phyloP scores from a whole-genome alignment of 345 rosid species.

The Nasturtium officinale region DNA sequence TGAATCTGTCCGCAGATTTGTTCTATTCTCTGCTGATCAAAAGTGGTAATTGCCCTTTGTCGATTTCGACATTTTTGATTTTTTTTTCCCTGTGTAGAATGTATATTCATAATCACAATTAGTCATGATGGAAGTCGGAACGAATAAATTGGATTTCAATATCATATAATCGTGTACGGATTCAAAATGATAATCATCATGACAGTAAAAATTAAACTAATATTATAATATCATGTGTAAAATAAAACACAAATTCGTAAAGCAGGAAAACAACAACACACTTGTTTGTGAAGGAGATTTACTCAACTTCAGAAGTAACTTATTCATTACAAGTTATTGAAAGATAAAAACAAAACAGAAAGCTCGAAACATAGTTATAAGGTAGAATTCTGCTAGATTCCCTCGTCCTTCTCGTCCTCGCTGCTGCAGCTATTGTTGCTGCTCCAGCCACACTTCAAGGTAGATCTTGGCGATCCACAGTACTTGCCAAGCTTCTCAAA shows the following conservation, averaged over 20 bases:
- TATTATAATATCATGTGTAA: neutral
- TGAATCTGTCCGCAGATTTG: neutral
- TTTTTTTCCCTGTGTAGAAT: neutral
- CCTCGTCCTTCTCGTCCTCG: slow-evolving; percentile 50
- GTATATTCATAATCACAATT: neutral
- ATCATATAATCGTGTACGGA: too few relatives aligned
- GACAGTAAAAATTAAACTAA: neutral
- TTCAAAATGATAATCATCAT: neutral
- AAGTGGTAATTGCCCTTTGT: neutral
- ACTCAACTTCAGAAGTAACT: slow-evolving; percentile 27
- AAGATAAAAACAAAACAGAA: neutral
- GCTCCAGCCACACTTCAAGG: slow-evolving; percentile 47
- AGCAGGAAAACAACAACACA: slow-evolving; percentile 14
- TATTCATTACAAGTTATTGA: slow-evolving; percentile 27
- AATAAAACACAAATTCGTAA: slow-evolving; percentile 4
- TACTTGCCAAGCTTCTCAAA: slow-evolving; percentile 35
- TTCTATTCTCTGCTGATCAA: neutral
- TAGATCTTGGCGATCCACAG: slow-evolving; percentile 45
- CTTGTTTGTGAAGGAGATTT: slow-evolving; percentile 22
- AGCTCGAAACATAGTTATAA: slow-evolving; percentile 25
- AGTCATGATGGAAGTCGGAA: neutral
- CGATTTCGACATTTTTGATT: neutral
- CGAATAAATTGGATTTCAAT: neutral
- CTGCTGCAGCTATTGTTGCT: slow-evolving; percentile 43
- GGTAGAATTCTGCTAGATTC: slow-evolving; percentile 37